Evolutionary conservation across 148 eudicot genomes (phyloP).

Genomic region (Diospyros lotus): DNA sequence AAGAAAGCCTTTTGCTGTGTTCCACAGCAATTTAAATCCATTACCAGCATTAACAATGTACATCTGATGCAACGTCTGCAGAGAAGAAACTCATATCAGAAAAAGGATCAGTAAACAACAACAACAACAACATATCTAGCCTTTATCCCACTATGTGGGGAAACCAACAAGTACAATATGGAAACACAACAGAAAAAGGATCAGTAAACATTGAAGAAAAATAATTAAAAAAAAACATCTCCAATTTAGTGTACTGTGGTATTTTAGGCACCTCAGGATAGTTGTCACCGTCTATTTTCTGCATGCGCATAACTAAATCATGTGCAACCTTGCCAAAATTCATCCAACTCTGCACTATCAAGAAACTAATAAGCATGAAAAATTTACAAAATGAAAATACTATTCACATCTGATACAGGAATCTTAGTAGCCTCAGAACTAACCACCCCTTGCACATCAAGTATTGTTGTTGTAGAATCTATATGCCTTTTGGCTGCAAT

Average conservation of each 20-base stretch:
- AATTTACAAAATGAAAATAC: background rate
- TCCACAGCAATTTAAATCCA: conserved; percentile 85
- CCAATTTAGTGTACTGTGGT: background rate
- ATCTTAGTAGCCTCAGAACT: conserved; percentile 15
- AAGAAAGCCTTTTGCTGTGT: conserved; percentile 70
- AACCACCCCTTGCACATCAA: conserved; percentile 95
- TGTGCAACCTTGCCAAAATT: conserved; percentile 87
- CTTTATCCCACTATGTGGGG: too few relatives aligned
- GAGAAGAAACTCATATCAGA: conserved; percentile 17
- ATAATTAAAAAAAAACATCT: background rate
- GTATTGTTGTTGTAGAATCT: conserved; percentile 72
- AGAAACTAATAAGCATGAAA: conserved; percentile 17
- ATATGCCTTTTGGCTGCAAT: conserved; percentile 89
- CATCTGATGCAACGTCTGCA: conserved; percentile 90
- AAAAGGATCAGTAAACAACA: background rate
- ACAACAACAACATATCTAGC: too few relatives aligned
- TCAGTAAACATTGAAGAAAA: background rate
- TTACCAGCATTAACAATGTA: conserved; percentile 88
- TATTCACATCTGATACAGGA: background rate
- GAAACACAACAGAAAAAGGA: conserved; percentile 12
- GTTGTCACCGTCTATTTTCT: conserved; percentile 88
- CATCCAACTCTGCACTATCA: conserved; percentile 79
- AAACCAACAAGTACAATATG: too few relatives aligned
- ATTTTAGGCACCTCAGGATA: conserved; percentile 76
- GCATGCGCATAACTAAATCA: conserved; percentile 90